Conservation (phyloP, 2,329 filamentous ascomycete species). For the Aureobasidium musti region DNA sequence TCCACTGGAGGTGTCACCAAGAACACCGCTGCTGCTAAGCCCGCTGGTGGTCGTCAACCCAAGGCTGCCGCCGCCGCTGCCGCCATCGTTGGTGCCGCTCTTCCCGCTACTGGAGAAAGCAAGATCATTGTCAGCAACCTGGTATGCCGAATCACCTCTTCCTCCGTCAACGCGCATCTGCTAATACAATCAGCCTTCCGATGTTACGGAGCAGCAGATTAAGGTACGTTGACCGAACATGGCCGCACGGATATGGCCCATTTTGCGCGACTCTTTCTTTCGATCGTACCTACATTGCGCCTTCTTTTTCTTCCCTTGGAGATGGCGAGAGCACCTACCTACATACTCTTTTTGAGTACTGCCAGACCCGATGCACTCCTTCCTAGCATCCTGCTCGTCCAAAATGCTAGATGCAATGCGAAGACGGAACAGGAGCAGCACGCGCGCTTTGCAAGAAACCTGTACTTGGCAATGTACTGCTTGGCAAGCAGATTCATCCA, state of each 20-base stretch:
- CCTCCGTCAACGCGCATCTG: conserved; percentile 30
- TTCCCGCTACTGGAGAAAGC: conserved; percentile 68
- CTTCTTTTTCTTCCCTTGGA: conserved; percentile 19
- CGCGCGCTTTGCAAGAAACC: conserved; percentile 34
- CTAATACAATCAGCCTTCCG: conserved; percentile 74
- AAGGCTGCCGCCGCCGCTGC: conserved; percentile 54
- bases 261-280: conserved; percentile 37
- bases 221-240: conserved; percentile 98
- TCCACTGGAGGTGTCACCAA: conserved; percentile 88
- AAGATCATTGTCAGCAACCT: conserved; percentile 99
- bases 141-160: conserved; percentile 59
- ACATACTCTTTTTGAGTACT: background rate
- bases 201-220: conserved; percentile 95
- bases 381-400: conserved; percentile 33
- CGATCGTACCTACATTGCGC: conserved; percentile 28
- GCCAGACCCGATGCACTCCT: conserved; percentile 29
- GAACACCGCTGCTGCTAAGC: conserved; percentile 58
- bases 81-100: conserved; percentile 61
- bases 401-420: conserved; percentile 44
- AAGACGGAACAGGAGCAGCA: conserved; percentile 61
- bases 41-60: conserved; percentile 54
- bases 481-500: conserved; percentile 35
- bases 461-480: conserved; percentile 29
- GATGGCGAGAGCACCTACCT: conserved; percentile 9
- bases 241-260: conserved; percentile 43